A percentile compares a stretch with the other conserved stretches of the same genome.
These are phyloP conservation scores for Narthecium ossifragum DNA, from an alignment of 106 monocot species.

Conservation along the genomic window DNA sequence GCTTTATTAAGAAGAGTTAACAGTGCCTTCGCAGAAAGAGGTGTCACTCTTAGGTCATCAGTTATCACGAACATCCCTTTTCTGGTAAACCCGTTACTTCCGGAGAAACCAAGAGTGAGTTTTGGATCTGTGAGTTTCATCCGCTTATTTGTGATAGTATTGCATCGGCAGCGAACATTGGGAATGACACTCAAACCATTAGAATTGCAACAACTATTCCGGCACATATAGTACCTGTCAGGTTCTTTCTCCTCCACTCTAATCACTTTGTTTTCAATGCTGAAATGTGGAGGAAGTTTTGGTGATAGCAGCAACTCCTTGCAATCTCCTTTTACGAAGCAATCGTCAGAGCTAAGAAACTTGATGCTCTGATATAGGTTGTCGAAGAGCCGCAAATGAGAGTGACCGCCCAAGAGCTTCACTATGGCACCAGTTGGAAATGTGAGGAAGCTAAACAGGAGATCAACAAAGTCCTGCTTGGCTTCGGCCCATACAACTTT, in stretches of 20 bases:
- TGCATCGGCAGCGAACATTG: too few relatives aligned
- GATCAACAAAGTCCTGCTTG: slow-evolving; percentile 33
- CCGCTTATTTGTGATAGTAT: too few relatives aligned
- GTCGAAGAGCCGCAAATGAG: slow-evolving; percentile 19
- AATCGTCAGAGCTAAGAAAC: slow-evolving; percentile 7
- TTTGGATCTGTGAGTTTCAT: too few relatives aligned
- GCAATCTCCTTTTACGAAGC: slow-evolving; percentile 12
- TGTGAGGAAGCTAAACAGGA: slow-evolving; percentile 38
- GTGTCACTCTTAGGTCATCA: too few relatives aligned
- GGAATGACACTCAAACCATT: too few relatives aligned
- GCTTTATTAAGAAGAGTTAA: too few relatives aligned
- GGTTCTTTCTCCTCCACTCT: slow-evolving; percentile 20
- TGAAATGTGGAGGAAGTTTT: slow-evolving; percentile 19
- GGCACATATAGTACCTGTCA: too few relatives aligned
- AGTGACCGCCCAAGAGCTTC: slow-evolving; percentile 13
- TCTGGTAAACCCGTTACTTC: too few relatives aligned
- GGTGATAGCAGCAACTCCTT: slow-evolving; percentile 20
- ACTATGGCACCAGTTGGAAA: slow-evolving; percentile 32
- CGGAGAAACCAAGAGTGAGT: too few relatives aligned
- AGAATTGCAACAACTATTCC: too few relatives aligned
- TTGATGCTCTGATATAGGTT: slow-evolving; percentile 36
- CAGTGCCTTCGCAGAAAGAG: too few relatives aligned
- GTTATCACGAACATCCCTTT: too few relatives aligned
- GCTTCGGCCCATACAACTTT: slow-evolving; percentile 45
- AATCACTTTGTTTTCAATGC: slow-evolving; percentile 3